phyloP scores from a whole-genome alignment of 2,329 filamentous ascomycete species.

The Orbilia oligospora region DNA sequence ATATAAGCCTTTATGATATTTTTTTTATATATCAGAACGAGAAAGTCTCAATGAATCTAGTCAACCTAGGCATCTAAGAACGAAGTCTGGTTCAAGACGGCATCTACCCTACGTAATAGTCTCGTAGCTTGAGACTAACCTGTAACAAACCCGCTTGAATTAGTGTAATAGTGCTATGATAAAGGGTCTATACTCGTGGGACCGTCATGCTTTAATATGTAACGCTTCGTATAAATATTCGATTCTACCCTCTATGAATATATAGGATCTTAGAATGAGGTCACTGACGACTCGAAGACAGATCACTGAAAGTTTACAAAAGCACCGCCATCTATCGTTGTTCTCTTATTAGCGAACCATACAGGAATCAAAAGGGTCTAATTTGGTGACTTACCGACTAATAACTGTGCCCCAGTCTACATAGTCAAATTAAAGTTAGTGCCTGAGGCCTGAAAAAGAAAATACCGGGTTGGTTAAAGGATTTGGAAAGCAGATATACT shows the following conservation, averaged over 20 bases:
- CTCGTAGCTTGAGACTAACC: background rate
- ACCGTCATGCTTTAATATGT: background rate
- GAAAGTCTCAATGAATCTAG: slow-evolving; percentile 7
- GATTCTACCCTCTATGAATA: background rate
- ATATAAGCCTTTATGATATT: slow-evolving; percentile 2
- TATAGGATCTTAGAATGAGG: background rate
- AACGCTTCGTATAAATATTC: too few relatives aligned
- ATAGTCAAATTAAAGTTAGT: slow-evolving; percentile 20
- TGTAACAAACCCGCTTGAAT: background rate
- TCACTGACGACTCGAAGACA: background rate
- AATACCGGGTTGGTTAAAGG: background rate
- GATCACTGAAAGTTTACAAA: slow-evolving; percentile 87
- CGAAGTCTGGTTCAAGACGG: too few relatives aligned
- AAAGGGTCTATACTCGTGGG: too few relatives aligned
- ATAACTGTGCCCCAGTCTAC: slow-evolving; percentile 80
- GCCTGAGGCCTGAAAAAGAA: background rate
- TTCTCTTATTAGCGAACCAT: slow-evolving; percentile 22
- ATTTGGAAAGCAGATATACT: slow-evolving; percentile 62
- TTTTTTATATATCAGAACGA: slow-evolving; percentile 27
- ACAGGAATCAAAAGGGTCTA: background rate
- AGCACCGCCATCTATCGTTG: slow-evolving; percentile 78
- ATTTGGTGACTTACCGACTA: slow-evolving; percentile 71
- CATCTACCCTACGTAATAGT: too few relatives aligned
- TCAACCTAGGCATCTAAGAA: too few relatives aligned
- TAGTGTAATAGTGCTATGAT: too few relatives aligned